Conservation (phyloP, 257 asterid genomes). For the Salvia splendens region DNA sequence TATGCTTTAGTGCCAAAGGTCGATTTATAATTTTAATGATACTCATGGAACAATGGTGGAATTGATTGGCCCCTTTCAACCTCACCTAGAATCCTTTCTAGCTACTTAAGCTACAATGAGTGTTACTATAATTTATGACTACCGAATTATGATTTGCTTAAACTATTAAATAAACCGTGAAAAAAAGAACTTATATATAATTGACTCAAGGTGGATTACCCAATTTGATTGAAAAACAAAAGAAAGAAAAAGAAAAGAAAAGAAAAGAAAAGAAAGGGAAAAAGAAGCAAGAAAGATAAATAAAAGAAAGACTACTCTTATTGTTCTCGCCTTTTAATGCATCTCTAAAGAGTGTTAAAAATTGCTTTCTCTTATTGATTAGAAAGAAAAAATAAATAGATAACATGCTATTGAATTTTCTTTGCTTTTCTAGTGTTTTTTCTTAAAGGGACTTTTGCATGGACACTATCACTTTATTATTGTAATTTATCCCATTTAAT, state of each 20-base stretch:
- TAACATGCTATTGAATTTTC: slow-evolving; percentile 7
- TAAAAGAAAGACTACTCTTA: slow-evolving; percentile 45
- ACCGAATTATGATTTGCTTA: too few species aligned
- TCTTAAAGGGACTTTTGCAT: slow-evolving; percentile 77
- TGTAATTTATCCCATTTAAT: slow-evolving; percentile 37
- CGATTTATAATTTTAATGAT: too few species aligned
- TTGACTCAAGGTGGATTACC: not conserved
- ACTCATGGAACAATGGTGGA: too few species aligned
- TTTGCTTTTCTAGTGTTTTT: slow-evolving; percentile 42
- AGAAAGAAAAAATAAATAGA: slow-evolving; percentile 7
- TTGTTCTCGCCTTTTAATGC: slow-evolving; percentile 73
- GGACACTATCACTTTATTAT: slow-evolving; percentile 48
- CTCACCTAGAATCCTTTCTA: too few species aligned
- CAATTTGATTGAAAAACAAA: not conserved
- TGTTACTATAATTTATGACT: too few species aligned
- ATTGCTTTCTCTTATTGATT: slow-evolving; percentile 53
- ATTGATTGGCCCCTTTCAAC: too few species aligned
- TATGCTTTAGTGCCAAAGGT: too few species aligned
- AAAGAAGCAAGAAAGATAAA: slow-evolving; percentile 24
- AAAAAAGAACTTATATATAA: not conserved
- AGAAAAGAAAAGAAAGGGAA: slow-evolving; percentile 20
- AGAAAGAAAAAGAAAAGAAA: too few species aligned
- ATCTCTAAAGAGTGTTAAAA: slow-evolving; percentile 56
- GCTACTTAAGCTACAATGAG: too few species aligned
- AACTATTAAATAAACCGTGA: too few species aligned